phyloP scores from a whole-genome alignment of 768 basidiomycete species.

The Podaxis sp. region DNA sequence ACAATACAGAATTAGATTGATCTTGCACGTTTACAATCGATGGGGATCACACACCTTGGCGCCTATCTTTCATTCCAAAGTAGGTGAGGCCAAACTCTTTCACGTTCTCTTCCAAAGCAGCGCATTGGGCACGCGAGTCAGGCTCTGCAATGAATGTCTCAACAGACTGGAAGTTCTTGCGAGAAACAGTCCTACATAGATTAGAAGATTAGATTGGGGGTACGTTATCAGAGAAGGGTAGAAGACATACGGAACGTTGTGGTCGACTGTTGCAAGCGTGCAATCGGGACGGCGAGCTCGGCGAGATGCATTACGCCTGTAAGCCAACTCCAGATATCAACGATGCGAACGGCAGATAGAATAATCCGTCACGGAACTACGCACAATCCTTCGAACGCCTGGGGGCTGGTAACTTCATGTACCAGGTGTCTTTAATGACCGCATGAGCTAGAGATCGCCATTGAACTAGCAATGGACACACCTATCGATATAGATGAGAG shows the following conservation, averaged over 20 bases:
- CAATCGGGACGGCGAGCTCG: slow-evolving; percentile 84
- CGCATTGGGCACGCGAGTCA: slow-evolving; percentile 82
- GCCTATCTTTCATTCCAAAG: slow-evolving; percentile 86
- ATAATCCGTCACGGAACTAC: slow-evolving; percentile 24
- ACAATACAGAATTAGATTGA: slow-evolving; percentile 19
- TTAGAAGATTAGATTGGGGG: not conserved
- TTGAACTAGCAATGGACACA: slow-evolving; percentile 28
- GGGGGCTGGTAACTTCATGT: slow-evolving; percentile 93
- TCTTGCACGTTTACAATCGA: not conserved
- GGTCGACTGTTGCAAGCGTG: slow-evolving; percentile 87
- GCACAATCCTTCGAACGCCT: slow-evolving; percentile 87
- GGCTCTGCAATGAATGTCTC: slow-evolving; percentile 78
- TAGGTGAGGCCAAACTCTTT: slow-evolving; percentile 91
- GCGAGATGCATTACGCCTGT: slow-evolving; percentile 70
- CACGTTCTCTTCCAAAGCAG: slow-evolving; percentile 85
- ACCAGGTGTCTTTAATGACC: slow-evolving; percentile 52
- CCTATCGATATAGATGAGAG: slow-evolving; percentile 85
- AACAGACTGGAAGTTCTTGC: slow-evolving; percentile 74
- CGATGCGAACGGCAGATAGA: not conserved
- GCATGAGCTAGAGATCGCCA: slow-evolving; percentile 15
- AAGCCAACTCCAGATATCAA: slow-evolving; percentile 18
- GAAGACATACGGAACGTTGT: slow-evolving; percentile 76
- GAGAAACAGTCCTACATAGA: slow-evolving; percentile 59
- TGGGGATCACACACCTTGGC: slow-evolving; percentile 59
- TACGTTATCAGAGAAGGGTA: not conserved